These are phyloP conservation scores for Hymenoscyphus salicellus DNA, from an alignment of 2,329 filamentous ascomycete species.

Conservation along the genomic window DNA sequence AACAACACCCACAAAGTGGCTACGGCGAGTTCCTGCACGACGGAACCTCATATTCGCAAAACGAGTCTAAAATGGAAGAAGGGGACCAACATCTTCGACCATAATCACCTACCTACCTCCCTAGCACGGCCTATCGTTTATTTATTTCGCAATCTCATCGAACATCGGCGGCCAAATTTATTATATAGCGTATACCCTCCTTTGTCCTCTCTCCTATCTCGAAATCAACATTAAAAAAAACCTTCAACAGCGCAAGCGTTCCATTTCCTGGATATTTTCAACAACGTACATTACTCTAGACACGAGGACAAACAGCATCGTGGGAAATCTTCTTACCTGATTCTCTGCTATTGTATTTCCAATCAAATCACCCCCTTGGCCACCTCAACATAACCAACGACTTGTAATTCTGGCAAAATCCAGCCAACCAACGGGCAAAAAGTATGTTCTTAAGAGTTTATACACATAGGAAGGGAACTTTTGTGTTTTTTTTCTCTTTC, in stretches of 20 bases:
- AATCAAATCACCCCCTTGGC: neutral
- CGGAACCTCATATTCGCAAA: neutral
- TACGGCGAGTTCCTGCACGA: constrained; percentile 12
- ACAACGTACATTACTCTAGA: neutral
- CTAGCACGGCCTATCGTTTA: neutral
- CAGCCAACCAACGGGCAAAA: neutral
- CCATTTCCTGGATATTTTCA: neutral
- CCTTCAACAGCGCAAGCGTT: neutral
- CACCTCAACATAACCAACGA: neutral
- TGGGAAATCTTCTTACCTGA: neutral
- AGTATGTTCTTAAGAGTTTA: constrained; percentile 3
- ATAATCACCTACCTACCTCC: neutral
- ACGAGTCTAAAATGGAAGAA: constrained; percentile 11
- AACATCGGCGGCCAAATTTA: neutral
- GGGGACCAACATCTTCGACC: constrained; percentile 4
- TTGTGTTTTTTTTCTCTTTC: neutral
- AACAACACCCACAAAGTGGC: constrained; percentile 4
- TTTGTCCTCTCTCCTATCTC: neutral
- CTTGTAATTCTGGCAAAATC: neutral
- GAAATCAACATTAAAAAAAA: neutral
- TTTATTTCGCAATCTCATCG: neutral
- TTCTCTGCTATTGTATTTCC: neutral
- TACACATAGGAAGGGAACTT: neutral
- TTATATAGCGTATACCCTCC: constrained; percentile 4
- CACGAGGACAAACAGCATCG: neutral